Evolutionary conservation across 1,284 basidiomycete genomes (phyloP), one percentile per base, ranked within the genome.

Genomic region (Microbotryum lychnidis-dioicae): DNA sequence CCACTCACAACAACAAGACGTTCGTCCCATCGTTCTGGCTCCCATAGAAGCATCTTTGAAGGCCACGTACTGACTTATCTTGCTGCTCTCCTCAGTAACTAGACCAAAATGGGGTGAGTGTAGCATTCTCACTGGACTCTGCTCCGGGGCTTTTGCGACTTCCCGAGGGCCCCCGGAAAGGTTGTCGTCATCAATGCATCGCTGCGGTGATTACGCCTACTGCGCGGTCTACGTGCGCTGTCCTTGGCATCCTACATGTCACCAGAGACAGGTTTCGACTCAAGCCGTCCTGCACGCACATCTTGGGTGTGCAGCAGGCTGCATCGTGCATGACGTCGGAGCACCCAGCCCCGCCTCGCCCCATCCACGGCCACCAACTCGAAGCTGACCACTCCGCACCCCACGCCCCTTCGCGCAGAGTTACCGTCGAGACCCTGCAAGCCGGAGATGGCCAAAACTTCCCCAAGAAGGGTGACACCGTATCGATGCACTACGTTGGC

Each of bases 371-470:
- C 29, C 9, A 31, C 29, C 37, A 42, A 16, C 12, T 16, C 37
- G 37, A 42, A 42, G 37, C 37, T 42, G 16, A 42, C 31, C 46
- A 23, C 23, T 16, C 33, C 42, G 44, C 42, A 56, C 27, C 46
- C 33, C 21, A 46, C 33, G 3, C 29, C 20, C 47, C 16, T 1
- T 37, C 21, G 27, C 33, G n/a, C 60, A 72, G 73, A 62, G 75
- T 77, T 56, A 66, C 71, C 50, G 67, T 77, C 56, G 70, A 76
- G 51, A 61, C 61, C 20, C 66, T 76, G 57, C 51, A 68, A 5
- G 58, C 71, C 42, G 76, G 76, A 31, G 75, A 77, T 64, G 74
- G 74, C 55, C 68, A 69, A 62, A 74, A 66, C 62, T 68, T 65
- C 60, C 66, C 66, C 57, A 68, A 65, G 59, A 25, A 29, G 44